phyloP scores from a whole-genome alignment of 2,329 filamentous ascomycete species.

The Trichoderma atrobrunneum region DNA sequence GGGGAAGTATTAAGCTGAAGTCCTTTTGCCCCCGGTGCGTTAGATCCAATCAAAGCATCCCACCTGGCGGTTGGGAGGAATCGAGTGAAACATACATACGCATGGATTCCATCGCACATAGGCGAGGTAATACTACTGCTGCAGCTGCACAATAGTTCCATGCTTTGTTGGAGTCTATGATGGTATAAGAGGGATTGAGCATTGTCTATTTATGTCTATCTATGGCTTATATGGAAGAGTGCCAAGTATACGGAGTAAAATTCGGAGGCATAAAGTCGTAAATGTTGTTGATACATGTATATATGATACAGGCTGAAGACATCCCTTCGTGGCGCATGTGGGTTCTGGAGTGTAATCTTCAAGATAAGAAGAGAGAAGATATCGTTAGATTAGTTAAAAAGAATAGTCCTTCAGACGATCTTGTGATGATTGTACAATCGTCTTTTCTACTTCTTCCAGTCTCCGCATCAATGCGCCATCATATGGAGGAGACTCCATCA shows the following conservation, averaged over 20 bases:
- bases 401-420: constrained; percentile 13
- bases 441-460: constrained; percentile 28
- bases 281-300: neutral
- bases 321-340: neutral
- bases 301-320: neutral
- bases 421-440: constrained; percentile 19
- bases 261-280: neutral
- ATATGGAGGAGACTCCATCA: constrained; percentile 38
- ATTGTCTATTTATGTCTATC: neutral
- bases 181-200: neutral
- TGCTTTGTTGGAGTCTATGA: neutral
- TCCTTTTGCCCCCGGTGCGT: neutral
- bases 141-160: neutral
- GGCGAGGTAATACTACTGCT: neutral
- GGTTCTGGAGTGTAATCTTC: neutral
- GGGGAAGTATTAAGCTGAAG: constrained; percentile 3
- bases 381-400: neutral
- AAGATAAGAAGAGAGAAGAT: neutral
- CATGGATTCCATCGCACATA: neutral
- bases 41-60: constrained; percentile 7
- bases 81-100: constrained; percentile 6
- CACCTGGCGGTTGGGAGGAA: constrained; percentile 7
- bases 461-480: constrained; percentile 30
- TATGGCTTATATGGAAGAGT: neutral
- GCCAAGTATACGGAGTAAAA: neutral